Evolutionary conservation across 139 green algal genomes (phyloP).

Genomic region (Closterium sp.): DNA sequence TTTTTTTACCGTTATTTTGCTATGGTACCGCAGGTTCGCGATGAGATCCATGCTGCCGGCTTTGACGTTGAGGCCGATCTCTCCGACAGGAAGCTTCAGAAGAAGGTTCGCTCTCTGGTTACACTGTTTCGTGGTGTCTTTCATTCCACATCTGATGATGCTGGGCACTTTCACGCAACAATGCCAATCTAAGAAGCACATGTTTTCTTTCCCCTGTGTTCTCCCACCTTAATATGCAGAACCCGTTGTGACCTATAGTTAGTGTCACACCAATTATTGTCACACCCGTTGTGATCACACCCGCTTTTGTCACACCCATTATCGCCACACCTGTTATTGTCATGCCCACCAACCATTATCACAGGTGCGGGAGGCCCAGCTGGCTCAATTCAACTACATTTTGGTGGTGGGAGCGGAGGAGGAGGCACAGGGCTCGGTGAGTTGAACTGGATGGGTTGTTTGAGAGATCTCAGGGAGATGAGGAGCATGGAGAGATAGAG

Average conservation of each 20-base stretch:
- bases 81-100: conserved; percentile 92
- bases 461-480: not conserved
- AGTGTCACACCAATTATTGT: too few relatives aligned
- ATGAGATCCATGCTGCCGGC: conserved; percentile 61
- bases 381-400: conserved; percentile 98
- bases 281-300: too few relatives aligned
- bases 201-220: too few relatives aligned
- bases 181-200: too few relatives aligned
- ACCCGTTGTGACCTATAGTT: too few relatives aligned
- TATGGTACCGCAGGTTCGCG: conserved; percentile 10
- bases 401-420: conserved; percentile 70
- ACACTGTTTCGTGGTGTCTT: not conserved
- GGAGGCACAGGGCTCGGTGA: conserved; percentile 34
- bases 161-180: too few relatives aligned
- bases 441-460: not conserved
- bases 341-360: not conserved
- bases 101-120: conserved; percentile 74
- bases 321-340: not conserved
- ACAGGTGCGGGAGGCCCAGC: conserved; percentile 78
- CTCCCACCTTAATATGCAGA: too few relatives aligned
- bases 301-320: not conserved
- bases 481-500: too few relatives aligned
- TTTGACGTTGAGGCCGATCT: conserved; percentile 81
- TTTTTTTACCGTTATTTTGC: conserved; percentile 71
- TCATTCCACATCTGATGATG: not conserved